Evolutionary conservation across 2,329 filamentous ascomycete species (phyloP).

Genomic region (Penicillium sp.): DNA sequence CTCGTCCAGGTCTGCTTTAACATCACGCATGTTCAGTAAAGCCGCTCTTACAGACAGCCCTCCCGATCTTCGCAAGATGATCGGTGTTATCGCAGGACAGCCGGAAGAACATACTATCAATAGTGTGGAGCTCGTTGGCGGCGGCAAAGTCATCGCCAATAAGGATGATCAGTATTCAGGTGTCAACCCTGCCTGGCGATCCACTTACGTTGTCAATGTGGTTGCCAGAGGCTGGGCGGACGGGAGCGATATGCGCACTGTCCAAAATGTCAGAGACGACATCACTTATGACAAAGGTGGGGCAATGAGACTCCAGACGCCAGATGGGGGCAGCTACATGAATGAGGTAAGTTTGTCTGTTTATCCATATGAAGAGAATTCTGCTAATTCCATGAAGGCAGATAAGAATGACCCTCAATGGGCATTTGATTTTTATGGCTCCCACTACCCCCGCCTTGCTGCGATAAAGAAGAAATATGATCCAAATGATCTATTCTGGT

Average conservation of each 20-base stretch:
- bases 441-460: not conserved
- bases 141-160: conserved; percentile 35
- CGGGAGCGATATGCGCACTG: conserved; percentile 2
- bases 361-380: too few relatives aligned
- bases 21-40: conserved; percentile 27
- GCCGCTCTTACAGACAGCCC: not conserved
- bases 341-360: conserved; percentile 27
- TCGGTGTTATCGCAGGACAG: not conserved
- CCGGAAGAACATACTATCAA: conserved; percentile 17
- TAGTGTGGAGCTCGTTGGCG: conserved; percentile 21
- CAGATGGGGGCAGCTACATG: conserved; percentile 36
- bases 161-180: conserved; percentile 39
- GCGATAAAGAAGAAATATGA: not conserved
- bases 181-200: conserved; percentile 54
- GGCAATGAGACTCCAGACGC: conserved; percentile 33
- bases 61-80: not conserved
- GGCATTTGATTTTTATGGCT: not conserved
- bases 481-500: not conserved
- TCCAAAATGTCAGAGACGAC: conserved; percentile 25
- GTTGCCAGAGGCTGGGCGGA: conserved; percentile 22
- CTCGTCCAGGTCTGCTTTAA: conserved; percentile 15
- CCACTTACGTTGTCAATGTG: conserved; percentile 35
- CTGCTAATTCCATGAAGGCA: conserved; percentile 1
- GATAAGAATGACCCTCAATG: conserved; percentile 18
- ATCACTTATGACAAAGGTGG: conserved; percentile 31